Evolutionary conservation across 345 rosid species (phyloP), one percentile per base, ranked within the genome.

Genomic region (Hibiscus mutabilis): DNA sequence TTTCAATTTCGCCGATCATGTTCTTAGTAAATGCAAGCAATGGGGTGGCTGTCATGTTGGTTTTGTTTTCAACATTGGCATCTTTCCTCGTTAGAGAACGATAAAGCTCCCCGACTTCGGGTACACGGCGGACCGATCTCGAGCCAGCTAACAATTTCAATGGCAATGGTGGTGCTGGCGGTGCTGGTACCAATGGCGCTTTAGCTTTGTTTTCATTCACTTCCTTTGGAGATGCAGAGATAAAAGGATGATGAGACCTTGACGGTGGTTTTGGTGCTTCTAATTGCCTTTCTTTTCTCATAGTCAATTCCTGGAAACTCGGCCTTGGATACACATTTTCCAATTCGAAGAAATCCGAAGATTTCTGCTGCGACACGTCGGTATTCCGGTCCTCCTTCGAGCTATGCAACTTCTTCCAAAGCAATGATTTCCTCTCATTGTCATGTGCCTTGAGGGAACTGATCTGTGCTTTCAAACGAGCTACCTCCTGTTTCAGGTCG

Each of bases 1-100:
- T 89, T 83, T 95, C 99, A 29, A 95, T 91, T 76, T 95, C 99
- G 73, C 99, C 99, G 24, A 95, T 95, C 99, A 95, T 90, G 83
- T 84, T 87, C 73, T 51, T 79, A 60, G 73, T 82, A 68, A 81
- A 84, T 69, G 86, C 82, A 46, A 80, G 77, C 2, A 31, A 77
- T 11, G 86, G 82, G 62, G 66, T 75, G 40, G 81, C 83, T 33
- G 82, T 40, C 44, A 76, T 61, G 73, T 74, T 86, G 78, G 76
- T 47, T 73, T 57, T 88, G 77, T 80, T 87, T 33, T 81, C 88
- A 73, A 78, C 75, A 49, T 72, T 76, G 62, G 82, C 81, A 77
- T 88, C 94, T 76, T 84, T 90, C 80, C 73, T 88, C 15, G 97
- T 89, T 33, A 95, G 84, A 47, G 82, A 78, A 70, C 99, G 96